Evolutionary conservation across 225 moss, liverwort and hornwort genomes (phyloP).

Genomic region (Antitrichia curtipendula): DNA sequence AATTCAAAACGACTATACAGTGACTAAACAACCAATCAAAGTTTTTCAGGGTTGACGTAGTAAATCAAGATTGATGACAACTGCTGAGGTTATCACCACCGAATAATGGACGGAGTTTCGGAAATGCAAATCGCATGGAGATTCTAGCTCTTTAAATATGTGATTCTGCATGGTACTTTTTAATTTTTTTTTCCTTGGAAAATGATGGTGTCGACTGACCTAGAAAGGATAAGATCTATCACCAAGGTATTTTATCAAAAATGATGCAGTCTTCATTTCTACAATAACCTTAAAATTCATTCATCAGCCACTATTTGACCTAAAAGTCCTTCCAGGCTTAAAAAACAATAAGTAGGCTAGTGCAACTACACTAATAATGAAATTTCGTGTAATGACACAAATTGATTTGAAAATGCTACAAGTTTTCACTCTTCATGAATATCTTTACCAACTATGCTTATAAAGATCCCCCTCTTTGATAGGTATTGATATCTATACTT

Average conservation of each 20-base stretch:
- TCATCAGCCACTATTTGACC: not conserved
- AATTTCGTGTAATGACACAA: no score
- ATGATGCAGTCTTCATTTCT: not conserved
- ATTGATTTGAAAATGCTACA: not conserved
- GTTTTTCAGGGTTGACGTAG: not conserved
- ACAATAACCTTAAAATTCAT: not conserved
- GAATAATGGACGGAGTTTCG: not conserved
- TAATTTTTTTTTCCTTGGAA: not conserved
- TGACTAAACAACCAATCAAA: not conserved
- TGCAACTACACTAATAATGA: no score
- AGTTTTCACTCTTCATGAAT: not conserved
- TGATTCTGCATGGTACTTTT: not conserved
- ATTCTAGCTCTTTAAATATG: not conserved
- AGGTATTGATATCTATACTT: no score
- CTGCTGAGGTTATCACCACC: not conserved
- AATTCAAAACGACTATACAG: not conserved
- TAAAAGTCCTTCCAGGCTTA: no score
- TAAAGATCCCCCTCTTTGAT: no score
- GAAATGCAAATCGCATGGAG: not conserved
- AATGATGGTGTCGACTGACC: no score
- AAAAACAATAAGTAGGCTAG: no score
- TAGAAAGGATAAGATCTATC: not conserved
- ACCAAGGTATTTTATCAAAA: not conserved
- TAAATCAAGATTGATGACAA: not conserved
- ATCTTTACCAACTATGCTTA: no score